phyloP scores from a whole-genome alignment of 192 early-diverging fungal species.

The Chytriomyces sp. region DNA sequence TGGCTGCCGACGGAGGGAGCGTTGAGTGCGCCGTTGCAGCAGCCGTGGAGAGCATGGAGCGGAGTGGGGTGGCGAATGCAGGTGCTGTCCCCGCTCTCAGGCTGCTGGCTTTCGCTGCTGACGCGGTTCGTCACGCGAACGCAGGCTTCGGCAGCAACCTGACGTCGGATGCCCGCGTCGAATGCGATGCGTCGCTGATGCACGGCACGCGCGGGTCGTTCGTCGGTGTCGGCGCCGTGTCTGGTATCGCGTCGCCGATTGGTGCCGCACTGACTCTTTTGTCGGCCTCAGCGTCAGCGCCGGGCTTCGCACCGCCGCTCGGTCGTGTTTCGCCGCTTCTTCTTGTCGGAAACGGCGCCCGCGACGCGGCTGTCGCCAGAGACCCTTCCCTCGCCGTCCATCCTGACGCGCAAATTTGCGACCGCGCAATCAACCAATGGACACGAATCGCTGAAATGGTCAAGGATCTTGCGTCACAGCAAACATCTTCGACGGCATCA shows the following conservation, averaged over 20 bases:
- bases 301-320: constrained; percentile 30
- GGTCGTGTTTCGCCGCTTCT: constrained; percentile 62
- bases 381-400: not conserved
- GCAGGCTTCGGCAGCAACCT: constrained; percentile 80
- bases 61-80: not conserved
- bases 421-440: not conserved
- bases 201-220: constrained; percentile 58
- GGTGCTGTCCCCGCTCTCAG: not conserved
- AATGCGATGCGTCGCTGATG: constrained; percentile 91
- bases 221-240: constrained; percentile 74
- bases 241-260: constrained; percentile 73
- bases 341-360: constrained; percentile 61
- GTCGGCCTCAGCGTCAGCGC: constrained; percentile 49
- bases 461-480: not conserved
- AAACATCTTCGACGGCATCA: too few relatives aligned
- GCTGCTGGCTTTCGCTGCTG: not conserved
- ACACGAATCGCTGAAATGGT: not conserved
- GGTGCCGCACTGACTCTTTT: constrained; percentile 10
- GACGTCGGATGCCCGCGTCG: constrained; percentile 68
- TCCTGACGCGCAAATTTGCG: not conserved
- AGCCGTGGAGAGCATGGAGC: not conserved
- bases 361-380: not conserved
- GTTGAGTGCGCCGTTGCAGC: not conserved
- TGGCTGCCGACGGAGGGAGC: not conserved
- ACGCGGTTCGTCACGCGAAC: constrained; percentile 39